Evolutionary conservation across 805 yeast genomes (phyloP).

Genomic region (Ogataea trehalophila): DNA sequence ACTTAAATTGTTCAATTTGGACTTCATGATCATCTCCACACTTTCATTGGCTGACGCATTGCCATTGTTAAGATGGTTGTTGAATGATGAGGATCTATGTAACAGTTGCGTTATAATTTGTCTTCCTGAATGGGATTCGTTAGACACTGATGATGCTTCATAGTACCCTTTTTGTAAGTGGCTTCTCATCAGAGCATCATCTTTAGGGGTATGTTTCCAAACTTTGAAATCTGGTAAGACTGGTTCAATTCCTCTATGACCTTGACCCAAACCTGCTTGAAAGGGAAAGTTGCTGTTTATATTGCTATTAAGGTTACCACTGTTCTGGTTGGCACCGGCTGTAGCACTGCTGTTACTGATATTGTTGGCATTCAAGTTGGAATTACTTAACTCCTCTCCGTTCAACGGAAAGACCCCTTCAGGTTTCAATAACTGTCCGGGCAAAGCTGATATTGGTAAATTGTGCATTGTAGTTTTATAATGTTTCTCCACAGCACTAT

Average conservation of each 20-base stretch:
- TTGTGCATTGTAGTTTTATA: conserved; percentile 5
- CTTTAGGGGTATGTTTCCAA: conserved; percentile 58
- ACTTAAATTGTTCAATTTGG: conserved; percentile 36
- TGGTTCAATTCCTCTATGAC: conserved; percentile 4
- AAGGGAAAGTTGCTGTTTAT: background rate
- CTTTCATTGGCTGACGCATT: conserved; percentile 6
- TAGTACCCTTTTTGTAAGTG: conserved; percentile 67
- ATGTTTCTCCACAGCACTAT: no score
- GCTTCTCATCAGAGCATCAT: conserved; percentile 48
- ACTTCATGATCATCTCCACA: conserved; percentile 9
- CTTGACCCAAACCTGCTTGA: background rate
- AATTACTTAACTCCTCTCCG: conserved; percentile 11
- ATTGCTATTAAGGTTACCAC: background rate
- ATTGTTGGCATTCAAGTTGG: background rate
- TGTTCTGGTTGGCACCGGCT: background rate
- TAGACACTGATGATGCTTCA: conserved; percentile 56
- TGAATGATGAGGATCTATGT: conserved; percentile 25
- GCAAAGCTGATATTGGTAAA: conserved; percentile 5
- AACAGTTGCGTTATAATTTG: conserved; percentile 41
- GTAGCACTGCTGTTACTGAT: background rate
- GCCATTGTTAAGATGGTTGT: background rate
- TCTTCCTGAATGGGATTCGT: conserved; percentile 70
- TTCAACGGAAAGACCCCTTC: conserved; percentile 29
- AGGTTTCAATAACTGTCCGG: conserved; percentile 25
- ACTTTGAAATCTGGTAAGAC: conserved; percentile 67